Evolutionary conservation across 73 alveolate species (phyloP).

Genomic region (Effrenium voratum): DNA sequence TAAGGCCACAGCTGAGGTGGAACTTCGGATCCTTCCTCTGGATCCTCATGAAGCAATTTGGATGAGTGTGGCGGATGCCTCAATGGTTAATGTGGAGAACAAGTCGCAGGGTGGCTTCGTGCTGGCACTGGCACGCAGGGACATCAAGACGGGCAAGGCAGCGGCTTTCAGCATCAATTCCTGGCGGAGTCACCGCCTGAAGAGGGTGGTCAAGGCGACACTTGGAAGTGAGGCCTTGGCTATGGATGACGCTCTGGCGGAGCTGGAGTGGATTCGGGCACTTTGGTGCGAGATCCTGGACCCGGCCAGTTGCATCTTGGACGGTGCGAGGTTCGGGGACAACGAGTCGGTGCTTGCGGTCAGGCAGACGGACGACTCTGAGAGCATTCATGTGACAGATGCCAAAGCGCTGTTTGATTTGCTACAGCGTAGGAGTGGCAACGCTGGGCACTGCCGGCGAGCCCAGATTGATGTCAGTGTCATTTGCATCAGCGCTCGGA

Average conservation of each 20-base stretch:
- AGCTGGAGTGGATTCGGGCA: slow-evolving; percentile 33
- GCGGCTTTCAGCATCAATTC: slow-evolving; percentile 15
- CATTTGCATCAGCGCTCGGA: no score
- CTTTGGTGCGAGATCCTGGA: neutral
- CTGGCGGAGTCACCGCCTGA: slow-evolving; percentile 1
- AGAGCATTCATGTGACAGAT: no score
- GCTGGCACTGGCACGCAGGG: neutral
- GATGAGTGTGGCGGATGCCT: neutral
- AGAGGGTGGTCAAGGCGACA: slow-evolving; percentile 19
- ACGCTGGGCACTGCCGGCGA: no score
- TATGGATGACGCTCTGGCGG: slow-evolving; percentile 31
- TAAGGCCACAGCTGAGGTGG: neutral
- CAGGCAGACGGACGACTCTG: neutral
- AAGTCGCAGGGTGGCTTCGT: slow-evolving; percentile 39
- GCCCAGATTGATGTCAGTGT: no score
- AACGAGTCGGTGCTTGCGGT: slow-evolving; percentile 20
- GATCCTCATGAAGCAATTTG: neutral
- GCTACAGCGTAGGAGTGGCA: no score
- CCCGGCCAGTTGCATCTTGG: neutral
- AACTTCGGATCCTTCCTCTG: neutral
- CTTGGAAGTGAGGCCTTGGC: slow-evolving; percentile 27
- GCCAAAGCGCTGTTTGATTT: no score
- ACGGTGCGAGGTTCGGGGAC: slow-evolving; percentile 10
- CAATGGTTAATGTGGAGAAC: neutral
- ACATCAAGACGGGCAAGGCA: neutral